Evolutionary conservation across 2,329 filamentous ascomycete species (phyloP).

Genomic region (Metarhizium robertsii): DNA sequence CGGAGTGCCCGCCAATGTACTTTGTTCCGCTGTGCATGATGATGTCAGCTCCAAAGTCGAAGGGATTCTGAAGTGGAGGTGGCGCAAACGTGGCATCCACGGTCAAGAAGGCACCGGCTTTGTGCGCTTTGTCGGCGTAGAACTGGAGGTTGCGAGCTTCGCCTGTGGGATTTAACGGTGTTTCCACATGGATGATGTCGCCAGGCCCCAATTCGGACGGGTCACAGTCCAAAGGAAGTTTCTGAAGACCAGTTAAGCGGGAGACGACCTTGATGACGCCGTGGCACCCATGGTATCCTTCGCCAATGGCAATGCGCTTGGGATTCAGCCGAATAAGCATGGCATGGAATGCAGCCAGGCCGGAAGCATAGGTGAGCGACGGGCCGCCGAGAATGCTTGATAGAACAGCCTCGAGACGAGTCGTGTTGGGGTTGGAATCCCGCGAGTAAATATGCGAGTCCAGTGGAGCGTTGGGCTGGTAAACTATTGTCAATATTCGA

Average conservation of each 20-base stretch:
- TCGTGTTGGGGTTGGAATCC: conserved; percentile 66
- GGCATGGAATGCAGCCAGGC: conserved; percentile 82
- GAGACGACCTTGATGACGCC: conserved; percentile 67
- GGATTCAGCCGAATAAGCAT: conserved; percentile 79
- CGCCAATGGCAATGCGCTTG: conserved; percentile 69
- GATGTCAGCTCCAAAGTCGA: conserved; percentile 69
- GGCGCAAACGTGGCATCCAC: conserved; percentile 92
- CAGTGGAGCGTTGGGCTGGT: conserved; percentile 31
- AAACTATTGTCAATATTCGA: background rate
- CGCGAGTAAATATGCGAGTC: conserved; percentile 80
- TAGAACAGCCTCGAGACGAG: conserved; percentile 77
- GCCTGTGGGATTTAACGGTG: conserved; percentile 85
- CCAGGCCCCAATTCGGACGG: conserved; percentile 59
- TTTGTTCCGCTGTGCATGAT: conserved; percentile 93
- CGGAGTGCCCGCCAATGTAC: conserved; percentile 92
- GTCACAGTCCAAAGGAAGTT: conserved; percentile 62
- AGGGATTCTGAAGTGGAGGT: conserved; percentile 80
- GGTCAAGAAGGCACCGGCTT: conserved; percentile 63
- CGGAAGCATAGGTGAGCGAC: conserved; percentile 70
- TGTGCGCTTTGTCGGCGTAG: conserved; percentile 65
- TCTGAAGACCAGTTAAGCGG: conserved; percentile 66
- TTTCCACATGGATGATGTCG: conserved; percentile 87
- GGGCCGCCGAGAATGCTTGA: conserved; percentile 62
- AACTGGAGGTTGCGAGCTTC: conserved; percentile 63
- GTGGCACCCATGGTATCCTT: conserved; percentile 90